phyloP scores from a whole-genome alignment of 2,329 filamentous ascomycete genomes.

The Penicillium sp. region DNA sequence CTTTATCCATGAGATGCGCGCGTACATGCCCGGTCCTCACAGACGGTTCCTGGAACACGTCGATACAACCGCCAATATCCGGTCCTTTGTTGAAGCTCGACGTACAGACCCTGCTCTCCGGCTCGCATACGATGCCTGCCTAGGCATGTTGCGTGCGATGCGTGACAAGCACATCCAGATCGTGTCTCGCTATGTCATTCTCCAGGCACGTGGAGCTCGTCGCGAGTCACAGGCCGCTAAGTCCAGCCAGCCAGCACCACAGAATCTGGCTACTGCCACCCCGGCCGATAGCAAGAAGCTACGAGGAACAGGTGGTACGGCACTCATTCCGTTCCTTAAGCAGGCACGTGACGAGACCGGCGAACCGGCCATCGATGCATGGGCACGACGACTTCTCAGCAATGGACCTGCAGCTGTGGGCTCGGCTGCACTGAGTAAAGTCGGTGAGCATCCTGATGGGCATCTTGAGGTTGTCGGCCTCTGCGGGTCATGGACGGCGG shows the following conservation, averaged over 20 bases:
- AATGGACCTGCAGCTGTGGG: slow-evolving; percentile 46
- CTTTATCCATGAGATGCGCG: slow-evolving; percentile 95
- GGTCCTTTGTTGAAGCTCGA: slow-evolving; percentile 71
- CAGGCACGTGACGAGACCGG: slow-evolving; percentile 95
- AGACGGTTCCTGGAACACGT: slow-evolving; percentile 85
- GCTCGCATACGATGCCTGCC: slow-evolving; percentile 85
- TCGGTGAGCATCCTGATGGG: slow-evolving; percentile 55
- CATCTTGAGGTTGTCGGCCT: slow-evolving; percentile 66
- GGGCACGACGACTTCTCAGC: slow-evolving; percentile 60
- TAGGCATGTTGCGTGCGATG: slow-evolving; percentile 75
- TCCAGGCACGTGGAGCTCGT: slow-evolving; percentile 76
- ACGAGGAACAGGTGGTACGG: slow-evolving; percentile 89
- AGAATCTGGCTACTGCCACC: slow-evolving; percentile 57
- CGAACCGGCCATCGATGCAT: slow-evolving; percentile 77
- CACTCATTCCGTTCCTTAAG: slow-evolving; percentile 92
- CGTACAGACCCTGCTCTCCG: slow-evolving; percentile 65
- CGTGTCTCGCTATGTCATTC: slow-evolving; percentile 91
- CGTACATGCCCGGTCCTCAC: slow-evolving; percentile 94
- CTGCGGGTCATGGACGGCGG: slow-evolving; percentile 84
- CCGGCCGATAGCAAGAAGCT: slow-evolving; percentile 59
- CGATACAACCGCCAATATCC: slow-evolving; percentile 78
- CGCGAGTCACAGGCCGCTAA: slow-evolving; percentile 62
- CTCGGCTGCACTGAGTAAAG: slow-evolving; percentile 51
- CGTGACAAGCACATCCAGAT: slow-evolving; percentile 96
- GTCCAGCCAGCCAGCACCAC: slow-evolving; percentile 36